phyloP scores from a whole-genome alignment of 495 filamentous ascomycete species.

The Darksidea phi region DNA sequence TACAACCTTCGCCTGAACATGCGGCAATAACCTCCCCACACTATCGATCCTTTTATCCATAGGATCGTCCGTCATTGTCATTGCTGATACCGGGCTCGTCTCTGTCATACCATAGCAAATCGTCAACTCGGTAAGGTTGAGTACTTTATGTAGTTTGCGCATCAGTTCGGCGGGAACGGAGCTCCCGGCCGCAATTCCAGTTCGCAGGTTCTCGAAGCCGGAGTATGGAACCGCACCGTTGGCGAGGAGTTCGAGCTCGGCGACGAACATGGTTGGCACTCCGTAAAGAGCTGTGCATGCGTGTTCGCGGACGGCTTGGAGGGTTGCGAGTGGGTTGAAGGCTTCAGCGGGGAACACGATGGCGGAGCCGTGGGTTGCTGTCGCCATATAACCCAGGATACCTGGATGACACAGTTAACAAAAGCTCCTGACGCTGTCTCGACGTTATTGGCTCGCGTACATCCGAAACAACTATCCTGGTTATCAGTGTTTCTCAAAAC shows the following conservation, averaged over 20 bases:
- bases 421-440: too few relatives aligned
- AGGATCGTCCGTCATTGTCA: constrained; percentile 84
- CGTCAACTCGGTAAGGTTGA: constrained; percentile 81
- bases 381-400: constrained; percentile 94
- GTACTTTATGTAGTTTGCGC: constrained; percentile 68
- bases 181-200: constrained; percentile 89
- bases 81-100: constrained; percentile 84
- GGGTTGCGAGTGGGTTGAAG: constrained; percentile 74
- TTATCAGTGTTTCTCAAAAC: neutral
- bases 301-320: constrained; percentile 71
- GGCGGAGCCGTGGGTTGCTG: constrained; percentile 74
- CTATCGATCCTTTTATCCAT: constrained; percentile 72
- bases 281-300: constrained; percentile 84
- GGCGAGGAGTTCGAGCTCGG: constrained; percentile 72
- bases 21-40: constrained; percentile 77
- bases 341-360: constrained; percentile 87
- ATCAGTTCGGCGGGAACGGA: constrained; percentile 82
- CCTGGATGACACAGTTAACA: too few relatives aligned
- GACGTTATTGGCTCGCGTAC: too few relatives aligned
- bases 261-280: constrained; percentile 93
- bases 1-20: constrained; percentile 84
- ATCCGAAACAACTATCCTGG: constrained; percentile 69
- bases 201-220: constrained; percentile 70
- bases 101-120: constrained; percentile 99
- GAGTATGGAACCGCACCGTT: constrained; percentile 51